A percentile compares a stretch with the other conserved stretches of the same genome.
These are phyloP conservation scores for Agaricus subrufescens DNA, from an alignment of 768 basidiomycete species.

Conservation along the genomic window DNA sequence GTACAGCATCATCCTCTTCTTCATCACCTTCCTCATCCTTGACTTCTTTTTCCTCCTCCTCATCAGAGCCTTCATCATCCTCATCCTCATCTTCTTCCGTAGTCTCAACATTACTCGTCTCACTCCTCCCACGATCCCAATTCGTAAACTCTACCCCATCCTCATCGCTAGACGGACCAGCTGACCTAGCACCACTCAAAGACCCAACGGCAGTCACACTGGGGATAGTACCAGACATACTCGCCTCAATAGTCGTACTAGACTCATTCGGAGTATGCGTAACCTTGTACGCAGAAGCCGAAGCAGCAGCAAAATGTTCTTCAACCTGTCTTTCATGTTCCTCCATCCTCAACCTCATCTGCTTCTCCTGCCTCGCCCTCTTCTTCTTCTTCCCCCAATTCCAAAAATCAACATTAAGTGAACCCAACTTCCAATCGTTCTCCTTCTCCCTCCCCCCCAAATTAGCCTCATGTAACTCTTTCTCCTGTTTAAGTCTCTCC, in stretches of 20 bases:
- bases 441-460: slow-evolving; percentile 11
- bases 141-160: neutral
- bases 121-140: slow-evolving; percentile 7
- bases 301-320: neutral
- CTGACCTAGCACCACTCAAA: neutral
- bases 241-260: neutral
- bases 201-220: neutral
- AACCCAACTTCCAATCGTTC: slow-evolving; percentile 5
- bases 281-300: neutral
- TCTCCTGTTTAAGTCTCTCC: slow-evolving; percentile 7
- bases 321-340: neutral
- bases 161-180: slow-evolving; percentile 1
- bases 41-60: neutral
- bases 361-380: neutral
- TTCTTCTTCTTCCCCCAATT: slow-evolving; percentile 8
- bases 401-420: slow-evolving; percentile 2
- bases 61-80: neutral
- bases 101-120: neutral
- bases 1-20: neutral
- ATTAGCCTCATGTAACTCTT: slow-evolving; percentile 14
- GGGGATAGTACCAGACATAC: neutral
- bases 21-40: neutral
- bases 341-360: neutral
- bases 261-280: neutral
- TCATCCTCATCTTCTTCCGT: slow-evolving; percentile 4